phyloP scores from a whole-genome alignment of 257 asterid genomes.

The Jacaranda copaia region DNA sequence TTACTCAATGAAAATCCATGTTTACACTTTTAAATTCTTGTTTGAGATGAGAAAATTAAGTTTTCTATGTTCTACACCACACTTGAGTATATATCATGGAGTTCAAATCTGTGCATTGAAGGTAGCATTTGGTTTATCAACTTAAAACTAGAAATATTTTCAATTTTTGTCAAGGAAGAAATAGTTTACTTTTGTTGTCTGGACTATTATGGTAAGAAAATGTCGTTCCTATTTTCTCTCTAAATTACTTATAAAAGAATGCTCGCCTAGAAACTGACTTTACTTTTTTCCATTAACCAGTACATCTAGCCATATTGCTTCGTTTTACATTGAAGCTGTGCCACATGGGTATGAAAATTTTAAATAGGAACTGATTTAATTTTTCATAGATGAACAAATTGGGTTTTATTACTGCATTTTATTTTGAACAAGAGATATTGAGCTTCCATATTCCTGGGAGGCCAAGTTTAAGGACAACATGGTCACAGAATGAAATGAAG shows the following conservation, averaged over 20 bases:
- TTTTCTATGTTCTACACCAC: not conserved
- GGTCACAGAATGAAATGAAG: not conserved
- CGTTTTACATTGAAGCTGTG: not conserved
- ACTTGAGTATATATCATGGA: not conserved
- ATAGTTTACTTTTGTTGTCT: not conserved
- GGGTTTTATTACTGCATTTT: not conserved
- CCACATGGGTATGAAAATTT: not conserved
- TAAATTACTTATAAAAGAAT: not conserved
- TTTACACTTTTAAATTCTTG: not conserved
- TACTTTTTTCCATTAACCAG: not conserved
- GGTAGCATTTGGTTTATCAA: not conserved
- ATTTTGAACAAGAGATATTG: not conserved
- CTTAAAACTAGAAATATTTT: not conserved
- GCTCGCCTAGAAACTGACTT: not conserved
- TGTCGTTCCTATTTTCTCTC: not conserved
- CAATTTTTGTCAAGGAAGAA: not conserved
- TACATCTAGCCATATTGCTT: not conserved
- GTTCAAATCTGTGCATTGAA: slow-evolving; percentile 15
- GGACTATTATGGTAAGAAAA: not conserved
- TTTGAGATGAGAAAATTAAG: not conserved
- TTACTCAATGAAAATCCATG: slow-evolving; percentile 4
- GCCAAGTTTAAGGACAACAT: not conserved
- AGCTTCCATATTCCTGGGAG: not conserved
- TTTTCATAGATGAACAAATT: not conserved
- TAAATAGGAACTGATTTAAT: not conserved